These are phyloP conservation scores for Dendrocalamus sinicus DNA, from an alignment of 176 grass and related monocot species.

Conservation along the genomic window DNA sequence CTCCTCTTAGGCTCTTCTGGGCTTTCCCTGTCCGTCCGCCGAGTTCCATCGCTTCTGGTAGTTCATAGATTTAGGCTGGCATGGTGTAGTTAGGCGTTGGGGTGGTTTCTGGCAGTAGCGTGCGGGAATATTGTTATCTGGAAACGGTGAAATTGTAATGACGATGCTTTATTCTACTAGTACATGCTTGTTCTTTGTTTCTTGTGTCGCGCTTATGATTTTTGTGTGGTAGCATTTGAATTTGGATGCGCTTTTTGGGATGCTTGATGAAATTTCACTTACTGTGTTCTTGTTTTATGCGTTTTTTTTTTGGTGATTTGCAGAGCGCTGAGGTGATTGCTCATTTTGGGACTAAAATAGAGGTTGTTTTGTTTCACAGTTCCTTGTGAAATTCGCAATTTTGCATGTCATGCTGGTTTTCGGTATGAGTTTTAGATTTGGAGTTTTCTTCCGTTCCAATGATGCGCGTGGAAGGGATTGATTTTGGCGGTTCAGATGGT, in stretches of 20 bases:
- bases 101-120: not conserved
- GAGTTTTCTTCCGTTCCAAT: no score
- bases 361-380: no score
- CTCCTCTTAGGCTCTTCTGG: constrained; percentile 4
- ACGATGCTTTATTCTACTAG: not conserved
- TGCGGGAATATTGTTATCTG: not conserved
- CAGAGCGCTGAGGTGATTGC: no score
- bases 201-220: not conserved
- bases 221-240: no score
- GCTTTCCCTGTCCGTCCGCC: not conserved
- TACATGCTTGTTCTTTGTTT: not conserved
- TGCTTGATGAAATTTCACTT: not conserved
- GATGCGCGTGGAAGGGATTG: no score
- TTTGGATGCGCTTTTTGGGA: no score
- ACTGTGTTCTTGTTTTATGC: not conserved
- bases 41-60: not conserved
- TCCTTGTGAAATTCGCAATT: no score
- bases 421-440: no score
- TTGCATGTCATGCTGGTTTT: no score
- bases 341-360: no score
- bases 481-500: no score
- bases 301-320: no score
- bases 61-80: not conserved
- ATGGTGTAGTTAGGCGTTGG: not conserved
- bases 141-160: not conserved